phyloP scores from a whole-genome alignment of 2,329 filamentous ascomycete species.

The Epichloe brachyelytri region DNA sequence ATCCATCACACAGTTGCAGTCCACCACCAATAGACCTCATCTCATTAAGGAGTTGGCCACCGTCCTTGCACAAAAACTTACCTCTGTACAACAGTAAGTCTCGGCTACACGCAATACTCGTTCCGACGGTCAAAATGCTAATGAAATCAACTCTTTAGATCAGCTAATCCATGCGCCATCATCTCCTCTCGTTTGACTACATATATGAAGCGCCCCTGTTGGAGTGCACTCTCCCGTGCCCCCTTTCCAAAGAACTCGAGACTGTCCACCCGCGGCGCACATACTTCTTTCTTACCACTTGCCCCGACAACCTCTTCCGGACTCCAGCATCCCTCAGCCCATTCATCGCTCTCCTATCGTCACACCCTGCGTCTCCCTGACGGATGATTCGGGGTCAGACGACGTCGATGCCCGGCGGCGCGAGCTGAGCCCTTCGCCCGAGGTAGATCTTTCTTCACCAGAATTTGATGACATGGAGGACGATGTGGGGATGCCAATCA shows the following conservation, averaged over 20 bases:
- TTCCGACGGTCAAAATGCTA: background rate
- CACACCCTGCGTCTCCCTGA: conserved; percentile 66
- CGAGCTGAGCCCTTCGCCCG: conserved; percentile 78
- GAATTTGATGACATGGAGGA: conserved; percentile 68
- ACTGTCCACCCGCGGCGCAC: conserved; percentile 86
- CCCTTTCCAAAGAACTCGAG: conserved; percentile 84
- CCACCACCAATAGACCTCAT: conserved; percentile 83
- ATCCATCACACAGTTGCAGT: conserved; percentile 77
- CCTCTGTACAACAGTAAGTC: conserved; percentile 83
- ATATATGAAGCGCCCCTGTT: conserved; percentile 76
- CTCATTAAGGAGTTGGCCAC: conserved; percentile 86
- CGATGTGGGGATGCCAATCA: conserved; percentile 43
- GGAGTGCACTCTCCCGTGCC: conserved; percentile 73
- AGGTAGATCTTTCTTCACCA: conserved; percentile 78
- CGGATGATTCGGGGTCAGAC: conserved; percentile 43
- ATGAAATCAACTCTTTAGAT: conserved; percentile 41
- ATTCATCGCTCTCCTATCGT: conserved; percentile 40
- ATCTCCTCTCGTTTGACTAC: conserved; percentile 84
- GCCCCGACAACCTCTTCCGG: conserved; percentile 66
- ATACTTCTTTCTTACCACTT: conserved; percentile 93
- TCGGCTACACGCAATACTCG: background rate
- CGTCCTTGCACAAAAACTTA: conserved; percentile 61
- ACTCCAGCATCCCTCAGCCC: conserved; percentile 18
- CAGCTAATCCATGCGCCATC: conserved; percentile 87
- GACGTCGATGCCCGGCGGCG: conserved; percentile 57